phyloP scores from a whole-genome alignment of 225 moss, liverwort and hornwort genomes.

The Sphagnum contortum region DNA sequence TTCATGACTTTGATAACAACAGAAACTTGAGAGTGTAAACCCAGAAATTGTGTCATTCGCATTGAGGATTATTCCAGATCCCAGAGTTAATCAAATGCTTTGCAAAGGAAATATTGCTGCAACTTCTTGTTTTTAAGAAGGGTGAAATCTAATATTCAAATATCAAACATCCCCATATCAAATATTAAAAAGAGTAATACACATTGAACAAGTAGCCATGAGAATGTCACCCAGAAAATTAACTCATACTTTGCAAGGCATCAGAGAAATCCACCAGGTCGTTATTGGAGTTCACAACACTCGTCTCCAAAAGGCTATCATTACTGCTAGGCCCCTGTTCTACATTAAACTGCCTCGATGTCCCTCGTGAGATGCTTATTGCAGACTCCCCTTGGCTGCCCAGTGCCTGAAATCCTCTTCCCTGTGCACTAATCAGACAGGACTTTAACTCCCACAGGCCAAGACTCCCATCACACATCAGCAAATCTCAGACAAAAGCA shows the following conservation, averaged over 20 bases:
- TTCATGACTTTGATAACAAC: too few relatives aligned
- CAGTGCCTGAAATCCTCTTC: background rate
- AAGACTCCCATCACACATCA: too few relatives aligned
- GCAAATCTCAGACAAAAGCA: too few relatives aligned
- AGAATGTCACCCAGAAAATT: slow-evolving; percentile 6
- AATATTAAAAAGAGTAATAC: slow-evolving; percentile 1
- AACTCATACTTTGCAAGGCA: slow-evolving; percentile 60
- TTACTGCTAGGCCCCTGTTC: slow-evolving; percentile 30
- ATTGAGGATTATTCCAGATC: too few relatives aligned
- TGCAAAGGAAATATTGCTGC: too few relatives aligned
- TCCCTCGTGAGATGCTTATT: slow-evolving; percentile 8
- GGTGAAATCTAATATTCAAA: background rate
- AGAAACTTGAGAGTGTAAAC: too few relatives aligned
- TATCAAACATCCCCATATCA: background rate
- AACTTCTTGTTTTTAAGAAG: background rate
- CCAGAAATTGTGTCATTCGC: too few relatives aligned
- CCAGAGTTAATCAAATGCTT: too few relatives aligned
- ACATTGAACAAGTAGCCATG: slow-evolving; percentile 7
- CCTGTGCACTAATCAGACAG: too few relatives aligned
- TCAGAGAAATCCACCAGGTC: slow-evolving; percentile 75
- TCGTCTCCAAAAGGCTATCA: slow-evolving; percentile 31
- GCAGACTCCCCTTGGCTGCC: slow-evolving; percentile 11
- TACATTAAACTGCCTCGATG: slow-evolving; percentile 24
- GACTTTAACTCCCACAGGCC: too few relatives aligned
- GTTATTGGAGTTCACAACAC: slow-evolving; percentile 28